Evolutionary conservation across 1,284 basidiomycete genomes (phyloP), one percentile per base, ranked within the genome.

Genomic region (Hymenochaete sp.): DNA sequence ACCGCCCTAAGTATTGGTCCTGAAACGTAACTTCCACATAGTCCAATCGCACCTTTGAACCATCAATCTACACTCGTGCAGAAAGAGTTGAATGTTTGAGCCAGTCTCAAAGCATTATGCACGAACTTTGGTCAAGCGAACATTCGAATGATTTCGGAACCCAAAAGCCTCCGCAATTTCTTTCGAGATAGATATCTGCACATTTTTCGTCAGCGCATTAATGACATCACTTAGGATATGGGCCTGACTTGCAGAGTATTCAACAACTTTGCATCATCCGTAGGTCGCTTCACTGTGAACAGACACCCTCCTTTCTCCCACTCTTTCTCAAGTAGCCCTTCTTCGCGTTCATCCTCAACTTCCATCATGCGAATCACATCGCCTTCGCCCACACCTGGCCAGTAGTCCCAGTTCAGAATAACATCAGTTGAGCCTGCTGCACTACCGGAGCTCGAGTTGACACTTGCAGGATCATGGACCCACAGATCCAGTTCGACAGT

Each of bases 1-100:
- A 89, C 43, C 93, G 77, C 19, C 90, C 91, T 8, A 95, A 71
- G 57, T 93, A 93, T 59, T 93, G 90, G 57, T 95, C 92, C 55
- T 87, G 83, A 59, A 96, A 96, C 38, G 80, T 79, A 44, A 96
- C 74, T 57, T 96, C 93, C 42, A 95, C 72, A 58, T 84, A 87
- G 52, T 92, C 85, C 1, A 87, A 87, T 31, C 71, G 72, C 53
- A 77, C 78, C 28, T 68, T 65, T 4, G 70, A 64, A 50, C 74
- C 77, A 52, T 86, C 75, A 22, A 90, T 78, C 86, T 90, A 22
- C 44, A 8, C 38, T 38, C 43, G 8, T 33, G 31, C n/a, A n/a
- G n/a, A 55, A 39, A 50, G 49, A n/a, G n/a, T n/a, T n/a, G n/a
- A n/a, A n/a, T n/a, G n/a, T 29, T 27, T 38, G n/a, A n/a, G 14